phyloP scores from a whole-genome alignment of 2,329 filamentous ascomycete genomes.

The Furcasterigmium sp. region DNA sequence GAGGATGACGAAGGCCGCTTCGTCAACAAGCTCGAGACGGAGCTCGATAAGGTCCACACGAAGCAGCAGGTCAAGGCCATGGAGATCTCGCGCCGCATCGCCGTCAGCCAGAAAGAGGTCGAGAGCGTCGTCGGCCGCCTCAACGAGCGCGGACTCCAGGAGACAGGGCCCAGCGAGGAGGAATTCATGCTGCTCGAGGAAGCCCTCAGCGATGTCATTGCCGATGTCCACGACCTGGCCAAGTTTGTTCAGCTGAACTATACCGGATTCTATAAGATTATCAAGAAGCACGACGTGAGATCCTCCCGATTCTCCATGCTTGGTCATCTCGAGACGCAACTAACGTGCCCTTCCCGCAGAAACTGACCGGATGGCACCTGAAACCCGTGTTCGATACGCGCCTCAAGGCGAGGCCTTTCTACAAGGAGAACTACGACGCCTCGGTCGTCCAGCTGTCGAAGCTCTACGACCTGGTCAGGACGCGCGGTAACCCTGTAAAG shows the following conservation, averaged over 20 bases:
- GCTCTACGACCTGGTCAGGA: constrained; percentile 91
- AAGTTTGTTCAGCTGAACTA: constrained; percentile 99
- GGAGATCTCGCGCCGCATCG: constrained; percentile 89
- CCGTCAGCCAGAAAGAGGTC: constrained; percentile 83
- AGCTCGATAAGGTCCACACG: constrained; percentile 95
- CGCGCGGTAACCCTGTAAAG: constrained; percentile 84
- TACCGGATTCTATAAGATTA: constrained; percentile 98
- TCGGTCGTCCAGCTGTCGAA: constrained; percentile 93
- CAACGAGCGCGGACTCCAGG: constrained; percentile 53
- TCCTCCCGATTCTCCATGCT: constrained; percentile 11
- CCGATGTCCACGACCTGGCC: constrained; percentile 94
- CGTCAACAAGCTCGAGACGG: constrained; percentile 77
- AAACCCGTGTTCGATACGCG: constrained; percentile 94
- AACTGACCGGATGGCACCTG: constrained; percentile 89
- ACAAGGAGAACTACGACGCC: constrained; percentile 97
- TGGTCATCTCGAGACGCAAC: neutral
- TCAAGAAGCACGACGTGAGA: constrained; percentile 96
- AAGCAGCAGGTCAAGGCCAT: constrained; percentile 97
- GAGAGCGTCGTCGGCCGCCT: constrained; percentile 76
- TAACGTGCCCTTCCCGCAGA: constrained; percentile 43
- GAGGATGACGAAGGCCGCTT: constrained; percentile 91
- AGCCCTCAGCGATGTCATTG: constrained; percentile 94
- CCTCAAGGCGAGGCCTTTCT: constrained; percentile 94
- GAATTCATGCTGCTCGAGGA: constrained; percentile 93
- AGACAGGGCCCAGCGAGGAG: constrained; percentile 70